A percentile compares a stretch with the other conserved stretches of the same genome.
These are phyloP conservation scores for Fraxinus paxiana DNA, from an alignment of 305 asterid genomes.

Conservation along the genomic window DNA sequence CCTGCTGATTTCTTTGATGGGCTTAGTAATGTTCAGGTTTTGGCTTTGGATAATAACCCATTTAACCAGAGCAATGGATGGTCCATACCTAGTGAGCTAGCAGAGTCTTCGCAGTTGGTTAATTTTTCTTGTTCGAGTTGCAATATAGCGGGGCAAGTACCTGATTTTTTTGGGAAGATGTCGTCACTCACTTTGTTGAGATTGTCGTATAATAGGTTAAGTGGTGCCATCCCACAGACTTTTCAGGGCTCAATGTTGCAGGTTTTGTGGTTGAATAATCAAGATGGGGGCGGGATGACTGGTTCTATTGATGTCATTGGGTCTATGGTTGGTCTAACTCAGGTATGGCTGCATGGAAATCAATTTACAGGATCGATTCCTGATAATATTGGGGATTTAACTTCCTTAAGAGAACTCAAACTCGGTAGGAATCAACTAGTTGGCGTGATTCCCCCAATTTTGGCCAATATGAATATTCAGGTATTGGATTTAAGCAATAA, in stretches of 20 bases:
- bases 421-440: constrained; percentile 62
- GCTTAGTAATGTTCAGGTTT: constrained; percentile 42
- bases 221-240: constrained; percentile 50
- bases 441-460: constrained; percentile 58
- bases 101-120: constrained; percentile 49
- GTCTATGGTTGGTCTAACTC: constrained; percentile 49
- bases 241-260: constrained; percentile 58
- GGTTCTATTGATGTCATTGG: constrained; percentile 55
- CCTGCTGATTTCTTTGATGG: constrained; percentile 71
- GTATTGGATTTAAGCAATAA: constrained; percentile 63
- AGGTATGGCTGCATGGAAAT: constrained; percentile 74
- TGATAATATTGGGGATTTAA: constrained; percentile 50
- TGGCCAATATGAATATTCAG: constrained; percentile 50
- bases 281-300: constrained; percentile 52
- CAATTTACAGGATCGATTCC: constrained; percentile 64
- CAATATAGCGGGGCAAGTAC: constrained; percentile 62
- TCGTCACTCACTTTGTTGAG: constrained; percentile 48
- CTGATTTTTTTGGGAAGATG: constrained; percentile 59
- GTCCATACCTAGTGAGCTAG: constrained; percentile 56
- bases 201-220: constrained; percentile 53
- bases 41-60: constrained; percentile 68
- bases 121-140: constrained; percentile 66
- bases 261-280: constrained; percentile 78
- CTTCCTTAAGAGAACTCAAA: constrained; percentile 50
- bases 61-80: constrained; percentile 64